phyloP scores from a whole-genome alignment of 2,329 filamentous ascomycete genomes.

The Cladophialophora exuberans region DNA sequence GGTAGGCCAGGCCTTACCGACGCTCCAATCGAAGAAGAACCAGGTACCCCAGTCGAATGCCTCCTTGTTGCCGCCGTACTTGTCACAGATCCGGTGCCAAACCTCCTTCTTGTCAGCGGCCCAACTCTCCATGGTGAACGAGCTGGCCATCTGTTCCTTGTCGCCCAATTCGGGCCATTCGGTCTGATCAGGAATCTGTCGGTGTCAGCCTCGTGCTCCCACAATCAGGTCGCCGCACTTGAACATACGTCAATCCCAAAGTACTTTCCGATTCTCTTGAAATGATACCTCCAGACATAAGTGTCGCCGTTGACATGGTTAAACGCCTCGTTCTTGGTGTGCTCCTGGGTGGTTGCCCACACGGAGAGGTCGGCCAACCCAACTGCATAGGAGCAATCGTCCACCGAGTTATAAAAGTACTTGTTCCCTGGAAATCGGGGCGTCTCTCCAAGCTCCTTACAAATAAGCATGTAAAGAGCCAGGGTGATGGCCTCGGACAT shows the following conservation, averaged over 20 bases:
- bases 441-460: conserved; percentile 31
- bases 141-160: no score
- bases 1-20: conserved; percentile 27
- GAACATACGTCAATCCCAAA: conserved; percentile 32
- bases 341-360: conserved; percentile 31
- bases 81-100: conserved; percentile 32
- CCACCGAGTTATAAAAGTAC: conserved; percentile 36
- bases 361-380: conserved; percentile 37
- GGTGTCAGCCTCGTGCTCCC: no score
- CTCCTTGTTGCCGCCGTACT: conserved; percentile 31
- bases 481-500: conserved; percentile 38
- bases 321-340: conserved; percentile 36
- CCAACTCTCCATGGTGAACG: conserved; percentile 34
- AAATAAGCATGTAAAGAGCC: conserved; percentile 28
- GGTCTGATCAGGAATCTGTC: no score
- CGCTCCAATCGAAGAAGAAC: conserved; percentile 33
- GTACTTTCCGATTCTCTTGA: conserved; percentile 31
- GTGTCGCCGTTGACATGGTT: conserved; percentile 37
- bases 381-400: conserved; percentile 37
- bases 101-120: conserved; percentile 32
- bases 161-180: no score
- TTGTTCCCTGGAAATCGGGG: conserved; percentile 36
- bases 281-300: conserved; percentile 37
- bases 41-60: conserved; percentile 37
- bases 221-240: no score